Evolutionary conservation across 805 yeast genomes (phyloP).

Genomic region (Monosporozyma aerobia): DNA sequence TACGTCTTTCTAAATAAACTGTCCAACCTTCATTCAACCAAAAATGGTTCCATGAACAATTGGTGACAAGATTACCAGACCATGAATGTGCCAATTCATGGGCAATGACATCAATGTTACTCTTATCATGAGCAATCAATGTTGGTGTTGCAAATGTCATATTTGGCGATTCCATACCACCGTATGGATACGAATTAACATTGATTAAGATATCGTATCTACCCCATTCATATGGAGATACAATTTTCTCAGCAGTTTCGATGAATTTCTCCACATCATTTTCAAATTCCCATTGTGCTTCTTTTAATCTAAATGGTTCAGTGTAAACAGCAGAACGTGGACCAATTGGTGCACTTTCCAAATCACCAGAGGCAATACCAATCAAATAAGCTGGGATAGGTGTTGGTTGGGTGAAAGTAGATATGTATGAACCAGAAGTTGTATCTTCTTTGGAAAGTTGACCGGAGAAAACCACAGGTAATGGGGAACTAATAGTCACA

Average conservation of each 20-base stretch:
- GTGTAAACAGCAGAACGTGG: slow-evolving; percentile 79
- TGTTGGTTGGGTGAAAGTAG: slow-evolving; percentile 57
- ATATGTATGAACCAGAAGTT: slow-evolving; percentile 20
- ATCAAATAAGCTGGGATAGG: slow-evolving; percentile 82
- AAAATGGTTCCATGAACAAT: slow-evolving; percentile 86
- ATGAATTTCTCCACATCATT: slow-evolving; percentile 76
- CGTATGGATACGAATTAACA: slow-evolving; percentile 74
- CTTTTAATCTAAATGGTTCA: slow-evolving; percentile 59
- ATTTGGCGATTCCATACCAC: slow-evolving; percentile 94
- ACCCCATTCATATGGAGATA: slow-evolving; percentile 78
- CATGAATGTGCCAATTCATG: slow-evolving; percentile 91
- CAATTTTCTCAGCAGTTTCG: slow-evolving; percentile 58
- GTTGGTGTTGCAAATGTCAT: slow-evolving; percentile 89
- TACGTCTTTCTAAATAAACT: slow-evolving; percentile 80
- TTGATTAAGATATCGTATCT: slow-evolving; percentile 72
- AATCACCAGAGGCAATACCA: slow-evolving; percentile 79
- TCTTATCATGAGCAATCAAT: slow-evolving; percentile 71
- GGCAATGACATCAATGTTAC: slow-evolving; percentile 82
- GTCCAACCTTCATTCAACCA: slow-evolving; percentile 98
- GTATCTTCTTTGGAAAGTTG: slow-evolving; percentile 25
- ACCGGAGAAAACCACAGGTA: slow-evolving; percentile 71
- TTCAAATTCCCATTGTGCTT: slow-evolving; percentile 72
- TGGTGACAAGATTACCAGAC: slow-evolving; percentile 87
- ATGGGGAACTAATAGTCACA: slow-evolving; percentile 50
- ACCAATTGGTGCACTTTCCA: slow-evolving; percentile 59